Evolutionary conservation across 805 yeast genomes (phyloP).

Genomic region (Debaryomyces tyrocola): DNA sequence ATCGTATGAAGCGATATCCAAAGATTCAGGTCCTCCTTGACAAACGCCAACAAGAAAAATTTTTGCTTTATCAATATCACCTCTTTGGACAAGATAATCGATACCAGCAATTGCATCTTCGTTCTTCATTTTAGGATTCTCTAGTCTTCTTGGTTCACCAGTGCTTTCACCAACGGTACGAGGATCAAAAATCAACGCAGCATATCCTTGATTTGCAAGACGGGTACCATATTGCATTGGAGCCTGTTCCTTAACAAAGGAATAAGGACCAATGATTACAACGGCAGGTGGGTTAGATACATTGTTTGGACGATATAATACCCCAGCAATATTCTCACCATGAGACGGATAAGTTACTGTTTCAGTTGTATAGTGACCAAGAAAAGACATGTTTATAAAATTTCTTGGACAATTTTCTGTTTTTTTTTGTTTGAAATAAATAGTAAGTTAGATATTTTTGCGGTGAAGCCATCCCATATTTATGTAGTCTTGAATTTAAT

Average conservation of each 20-base stretch:
- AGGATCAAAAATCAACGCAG: neutral
- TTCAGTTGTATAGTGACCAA: too few species aligned
- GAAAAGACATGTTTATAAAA: too few species aligned
- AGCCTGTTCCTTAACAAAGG: constrained; percentile 1
- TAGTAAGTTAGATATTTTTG: too few species aligned
- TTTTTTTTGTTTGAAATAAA: too few species aligned
- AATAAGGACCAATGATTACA: neutral
- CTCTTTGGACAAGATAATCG: constrained; percentile 1
- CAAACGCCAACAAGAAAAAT: constrained; percentile 1
- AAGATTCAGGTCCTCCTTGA: constrained; percentile 2
- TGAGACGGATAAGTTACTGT: too few species aligned
- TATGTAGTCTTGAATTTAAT: too few species aligned
- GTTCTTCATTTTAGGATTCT: constrained; percentile 2
- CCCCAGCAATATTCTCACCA: too few species aligned
- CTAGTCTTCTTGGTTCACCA: constrained; percentile 1
- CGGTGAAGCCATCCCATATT: too few species aligned
- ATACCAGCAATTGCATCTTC: constrained; percentile 1
- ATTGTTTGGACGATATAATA: too few species aligned
- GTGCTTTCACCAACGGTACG: constrained; percentile 1
- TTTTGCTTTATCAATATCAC: neutral
- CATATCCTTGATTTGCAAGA: neutral
- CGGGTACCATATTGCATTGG: neutral
- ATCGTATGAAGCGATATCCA: constrained; percentile 2
- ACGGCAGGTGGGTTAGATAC: neutral
- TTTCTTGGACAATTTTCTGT: too few species aligned